Percentiles rank a stretch among this genome's conserved stretches.
Conservation (phyloP, 78 protist genomes). For the Guillardia theta region DNA sequence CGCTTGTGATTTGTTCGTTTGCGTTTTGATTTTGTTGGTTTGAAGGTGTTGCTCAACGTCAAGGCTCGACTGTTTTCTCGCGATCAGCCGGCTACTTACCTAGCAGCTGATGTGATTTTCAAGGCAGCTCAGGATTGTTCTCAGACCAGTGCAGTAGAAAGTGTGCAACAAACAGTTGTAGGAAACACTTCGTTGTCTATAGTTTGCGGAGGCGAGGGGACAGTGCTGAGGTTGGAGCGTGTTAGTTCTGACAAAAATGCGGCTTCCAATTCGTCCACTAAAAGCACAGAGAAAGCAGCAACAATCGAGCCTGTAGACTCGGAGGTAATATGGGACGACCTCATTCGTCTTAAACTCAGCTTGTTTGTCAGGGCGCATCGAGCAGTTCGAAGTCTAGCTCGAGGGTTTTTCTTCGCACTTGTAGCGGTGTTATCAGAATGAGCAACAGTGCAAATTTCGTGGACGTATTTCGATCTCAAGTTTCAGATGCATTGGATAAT, state of each 20-base stretch:
- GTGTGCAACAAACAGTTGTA: neutral
- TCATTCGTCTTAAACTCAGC: no score
- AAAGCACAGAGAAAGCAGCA: no score
- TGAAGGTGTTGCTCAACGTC: neutral
- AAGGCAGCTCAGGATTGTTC: neutral
- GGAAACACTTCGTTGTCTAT: no score
- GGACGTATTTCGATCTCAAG: neutral
- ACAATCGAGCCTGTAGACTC: no score
- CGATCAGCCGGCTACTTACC: constrained; percentile 22
- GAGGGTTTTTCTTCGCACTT: no score
- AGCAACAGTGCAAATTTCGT: neutral
- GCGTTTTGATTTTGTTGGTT: neutral
- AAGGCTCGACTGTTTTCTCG: neutral
- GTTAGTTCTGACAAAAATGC: neutral
- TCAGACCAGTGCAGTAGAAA: neutral
- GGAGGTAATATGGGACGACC: no score
- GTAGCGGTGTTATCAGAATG: neutral
- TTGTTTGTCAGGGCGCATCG: no score
- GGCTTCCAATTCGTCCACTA: no score
- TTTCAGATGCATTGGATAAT: neutral
- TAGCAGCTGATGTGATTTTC: constrained; percentile 1
- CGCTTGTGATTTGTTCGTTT: neutral
- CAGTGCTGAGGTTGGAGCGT: neutral
- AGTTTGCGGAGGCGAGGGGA: neutral
- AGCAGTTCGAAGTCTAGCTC: no score